phyloP scores from a whole-genome alignment of 306 rosid species.

The Prosopis cineraria region DNA sequence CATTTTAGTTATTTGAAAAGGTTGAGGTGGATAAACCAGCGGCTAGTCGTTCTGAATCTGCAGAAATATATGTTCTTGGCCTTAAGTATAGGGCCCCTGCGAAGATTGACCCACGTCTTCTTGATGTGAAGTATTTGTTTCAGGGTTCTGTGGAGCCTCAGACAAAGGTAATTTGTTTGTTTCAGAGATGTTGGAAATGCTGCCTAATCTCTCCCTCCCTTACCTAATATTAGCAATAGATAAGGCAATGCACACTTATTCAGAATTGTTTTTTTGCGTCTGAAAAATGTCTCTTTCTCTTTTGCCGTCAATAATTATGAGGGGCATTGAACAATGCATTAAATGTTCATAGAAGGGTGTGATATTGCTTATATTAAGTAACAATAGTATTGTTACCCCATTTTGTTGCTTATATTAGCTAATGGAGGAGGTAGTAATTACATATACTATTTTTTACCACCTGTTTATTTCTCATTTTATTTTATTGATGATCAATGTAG shows the following conservation, averaged over 20 bases:
- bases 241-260: no score
- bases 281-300: no score
- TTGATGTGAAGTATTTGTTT: slow-evolving; percentile 82
- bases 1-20: slow-evolving; percentile 83
- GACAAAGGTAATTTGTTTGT: slow-evolving; percentile 62
- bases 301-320: no score
- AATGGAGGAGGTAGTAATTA: no score
- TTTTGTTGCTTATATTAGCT: no score
- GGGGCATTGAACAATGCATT: no score
- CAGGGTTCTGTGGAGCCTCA: slow-evolving; percentile 74
- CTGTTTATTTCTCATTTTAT: neutral
- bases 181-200: neutral
- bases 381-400: no score
- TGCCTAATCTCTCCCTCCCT: neutral
- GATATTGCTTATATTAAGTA: no score
- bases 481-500: slow-evolving; percentile 43
- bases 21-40: slow-evolving; percentile 90
- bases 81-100: slow-evolving; percentile 89
- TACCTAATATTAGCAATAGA: no score
- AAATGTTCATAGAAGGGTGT: no score
- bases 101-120: slow-evolving; percentile 93
- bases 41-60: slow-evolving; percentile 92
- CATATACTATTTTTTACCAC: neutral
- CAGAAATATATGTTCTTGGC: slow-evolving; percentile 88
- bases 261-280: no score